A percentile compares a stretch with the other conserved stretches of the same genome.
Evolutionary conservation across 495 filamentous ascomycete species (phyloP).

Genomic region (Trichoderma orchidacearum): DNA sequence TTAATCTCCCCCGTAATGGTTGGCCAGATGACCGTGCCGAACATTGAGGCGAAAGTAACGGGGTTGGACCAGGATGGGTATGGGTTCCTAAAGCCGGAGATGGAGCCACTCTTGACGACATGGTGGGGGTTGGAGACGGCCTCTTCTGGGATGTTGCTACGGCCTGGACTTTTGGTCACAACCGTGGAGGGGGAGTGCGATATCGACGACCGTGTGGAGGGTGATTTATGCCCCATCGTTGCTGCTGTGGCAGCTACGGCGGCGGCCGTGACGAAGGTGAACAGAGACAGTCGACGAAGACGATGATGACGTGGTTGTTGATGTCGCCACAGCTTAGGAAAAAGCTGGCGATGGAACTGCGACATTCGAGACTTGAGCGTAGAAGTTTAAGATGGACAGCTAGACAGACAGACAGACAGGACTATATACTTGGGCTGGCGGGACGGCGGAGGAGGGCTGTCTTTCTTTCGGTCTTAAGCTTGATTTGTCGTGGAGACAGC

Average conservation of each 20-base stretch:
- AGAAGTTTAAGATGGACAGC: too few relatives aligned
- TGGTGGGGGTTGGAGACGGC: slow-evolving; percentile 8
- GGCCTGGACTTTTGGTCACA: slow-evolving; percentile 10
- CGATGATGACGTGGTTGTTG: background rate
- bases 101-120: slow-evolving; percentile 14
- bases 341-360: background rate
- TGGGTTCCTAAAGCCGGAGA: slow-evolving; percentile 19
- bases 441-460: too few relatives aligned
- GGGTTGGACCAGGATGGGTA: slow-evolving; percentile 15
- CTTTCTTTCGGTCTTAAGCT: too few relatives aligned
- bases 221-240: background rate
- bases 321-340: background rate
- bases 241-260: background rate
- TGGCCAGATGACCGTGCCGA: slow-evolving; percentile 13
- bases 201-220: slow-evolving; percentile 8
- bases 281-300: background rate
- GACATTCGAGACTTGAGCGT: too few relatives aligned
- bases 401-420: background rate
- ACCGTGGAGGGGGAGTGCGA: slow-evolving; percentile 7
- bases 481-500: too few relatives aligned
- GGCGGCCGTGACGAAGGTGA: background rate
- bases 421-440: background rate
- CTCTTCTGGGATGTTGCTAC: slow-evolving; percentile 4
- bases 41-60: background rate
- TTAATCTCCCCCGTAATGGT: slow-evolving; percentile 44